Evolutionary conservation across 73 alveolate species (phyloP).

Genomic region (Paramecium caudatum): DNA sequence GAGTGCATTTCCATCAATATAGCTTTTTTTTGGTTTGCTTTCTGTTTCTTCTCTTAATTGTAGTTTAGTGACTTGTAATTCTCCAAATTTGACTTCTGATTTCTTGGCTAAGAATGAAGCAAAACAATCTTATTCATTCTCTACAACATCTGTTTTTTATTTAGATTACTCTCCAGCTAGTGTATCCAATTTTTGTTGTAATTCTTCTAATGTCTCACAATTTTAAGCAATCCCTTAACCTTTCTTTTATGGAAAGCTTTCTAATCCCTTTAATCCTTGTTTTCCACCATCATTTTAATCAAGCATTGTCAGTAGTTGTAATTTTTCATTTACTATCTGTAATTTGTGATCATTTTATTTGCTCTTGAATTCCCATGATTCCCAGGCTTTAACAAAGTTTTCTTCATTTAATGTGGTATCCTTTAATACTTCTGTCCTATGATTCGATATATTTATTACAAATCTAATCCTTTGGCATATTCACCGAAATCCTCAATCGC

Average conservation of each 20-base stretch:
- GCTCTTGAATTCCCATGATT: conserved; percentile 18
- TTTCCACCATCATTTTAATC: conserved; percentile 7
- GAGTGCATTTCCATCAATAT: background rate
- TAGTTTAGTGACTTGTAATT: background rate
- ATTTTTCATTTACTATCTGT: conserved; percentile 26
- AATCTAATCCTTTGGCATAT: conserved; percentile 37
- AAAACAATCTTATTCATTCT: conserved; percentile 49
- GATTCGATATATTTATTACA: background rate
- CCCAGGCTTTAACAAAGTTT: conserved; percentile 45
- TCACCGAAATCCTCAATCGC: conserved; percentile 63
- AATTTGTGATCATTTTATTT: conserved; percentile 33
- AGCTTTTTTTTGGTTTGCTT: conserved; percentile 3
- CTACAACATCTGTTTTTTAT: background rate
- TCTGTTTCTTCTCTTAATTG: conserved; percentile 3
- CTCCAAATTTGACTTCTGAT: background rate
- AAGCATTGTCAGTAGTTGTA: background rate
- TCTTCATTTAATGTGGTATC: conserved; percentile 40
- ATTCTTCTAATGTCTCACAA: conserved; percentile 25
- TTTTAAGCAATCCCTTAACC: background rate
- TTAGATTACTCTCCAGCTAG: background rate
- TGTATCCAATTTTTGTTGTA: conserved; percentile 17
- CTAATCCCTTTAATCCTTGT: conserved; percentile 6
- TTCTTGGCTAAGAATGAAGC: background rate
- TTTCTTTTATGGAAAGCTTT: background rate
- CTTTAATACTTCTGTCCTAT: background rate